Conservation (phyloP, 345 rosid species). For the Aurinia saxatilis region DNA sequence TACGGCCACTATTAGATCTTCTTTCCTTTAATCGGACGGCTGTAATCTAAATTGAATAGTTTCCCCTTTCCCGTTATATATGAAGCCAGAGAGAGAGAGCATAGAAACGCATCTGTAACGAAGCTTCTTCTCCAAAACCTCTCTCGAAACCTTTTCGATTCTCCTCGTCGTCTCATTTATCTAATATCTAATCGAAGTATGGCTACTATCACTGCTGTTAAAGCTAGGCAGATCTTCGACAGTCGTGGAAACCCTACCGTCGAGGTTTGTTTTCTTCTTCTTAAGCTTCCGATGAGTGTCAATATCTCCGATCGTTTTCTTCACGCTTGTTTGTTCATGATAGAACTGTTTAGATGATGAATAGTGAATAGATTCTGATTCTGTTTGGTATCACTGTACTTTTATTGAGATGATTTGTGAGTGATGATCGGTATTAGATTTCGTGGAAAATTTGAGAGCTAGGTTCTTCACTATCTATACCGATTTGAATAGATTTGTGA, state of each 20-base stretch:
- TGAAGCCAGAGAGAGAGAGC: background rate
- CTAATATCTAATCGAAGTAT: conserved; percentile 25
- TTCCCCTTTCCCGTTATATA: conserved; percentile 5
- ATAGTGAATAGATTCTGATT: background rate
- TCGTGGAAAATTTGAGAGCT: no score
- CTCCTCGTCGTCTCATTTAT: conserved; percentile 23
- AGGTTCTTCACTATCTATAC: no score
- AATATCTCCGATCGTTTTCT: conserved; percentile 21
- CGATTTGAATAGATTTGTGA: no score
- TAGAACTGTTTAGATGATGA: background rate
- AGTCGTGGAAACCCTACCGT: conserved; percentile 99
- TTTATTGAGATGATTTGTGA: background rate
- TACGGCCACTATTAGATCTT: background rate
- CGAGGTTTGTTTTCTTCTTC: conserved; percentile 43
- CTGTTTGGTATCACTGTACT: background rate
- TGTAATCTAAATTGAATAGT: background rate
- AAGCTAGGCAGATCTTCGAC: conserved; percentile 94
- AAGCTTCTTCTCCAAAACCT: conserved; percentile 13
- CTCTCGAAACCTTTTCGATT: no score
- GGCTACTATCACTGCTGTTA: conserved; percentile 59
- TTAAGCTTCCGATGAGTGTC: no score
- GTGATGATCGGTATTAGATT: no score
- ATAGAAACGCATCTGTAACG: no score
- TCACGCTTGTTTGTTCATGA: background rate
- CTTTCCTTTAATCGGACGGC: background rate